A percentile compares a stretch with the other conserved stretches of the same genome.
These are phyloP conservation scores for Hygrophorus pudorinus DNA, from an alignment of 768 basidiomycete genomes.

Conservation along the genomic window DNA sequence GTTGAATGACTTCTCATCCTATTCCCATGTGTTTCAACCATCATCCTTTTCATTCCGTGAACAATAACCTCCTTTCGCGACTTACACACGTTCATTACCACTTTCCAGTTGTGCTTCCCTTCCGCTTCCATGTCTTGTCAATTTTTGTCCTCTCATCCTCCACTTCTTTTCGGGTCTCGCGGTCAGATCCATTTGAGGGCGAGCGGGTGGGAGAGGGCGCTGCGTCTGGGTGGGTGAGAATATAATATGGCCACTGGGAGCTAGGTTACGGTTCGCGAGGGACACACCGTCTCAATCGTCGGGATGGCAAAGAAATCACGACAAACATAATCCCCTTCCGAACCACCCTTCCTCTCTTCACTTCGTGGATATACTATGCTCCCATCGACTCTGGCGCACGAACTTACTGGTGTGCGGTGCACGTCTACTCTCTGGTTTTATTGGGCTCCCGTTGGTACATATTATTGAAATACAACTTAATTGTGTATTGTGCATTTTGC, in stretches of 20 bases:
- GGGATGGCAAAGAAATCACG: no score
- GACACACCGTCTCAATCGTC: no score
- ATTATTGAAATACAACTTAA: neutral
- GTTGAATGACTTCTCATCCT: neutral
- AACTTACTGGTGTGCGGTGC: neutral
- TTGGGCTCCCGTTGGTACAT: neutral
- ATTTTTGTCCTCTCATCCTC: slow-evolving; percentile 63
- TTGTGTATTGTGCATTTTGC: neutral
- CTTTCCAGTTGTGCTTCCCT: slow-evolving; percentile 4
- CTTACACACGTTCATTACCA: slow-evolving; percentile 5
- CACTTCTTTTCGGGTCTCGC: slow-evolving; percentile 33
- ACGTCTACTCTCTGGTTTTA: neutral
- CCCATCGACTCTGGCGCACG: neutral
- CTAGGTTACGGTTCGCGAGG: no score
- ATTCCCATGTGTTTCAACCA: neutral
- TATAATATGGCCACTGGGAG: slow-evolving; percentile 9
- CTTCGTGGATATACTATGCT: neutral
- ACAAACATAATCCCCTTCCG: no score
- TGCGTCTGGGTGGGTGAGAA: slow-evolving; percentile 26
- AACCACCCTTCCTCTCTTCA: neutral
- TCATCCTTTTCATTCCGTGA: neutral
- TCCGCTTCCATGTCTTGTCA: slow-evolving; percentile 5
- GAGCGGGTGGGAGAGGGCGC: slow-evolving; percentile 67
- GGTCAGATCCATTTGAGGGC: slow-evolving; percentile 35
- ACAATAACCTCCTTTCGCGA: neutral